Percentiles rank a stretch among this genome's conserved stretches.
Conservation (phyloP, 2,329 filamentous ascomycete genomes). For the Trichoderma breve region DNA sequence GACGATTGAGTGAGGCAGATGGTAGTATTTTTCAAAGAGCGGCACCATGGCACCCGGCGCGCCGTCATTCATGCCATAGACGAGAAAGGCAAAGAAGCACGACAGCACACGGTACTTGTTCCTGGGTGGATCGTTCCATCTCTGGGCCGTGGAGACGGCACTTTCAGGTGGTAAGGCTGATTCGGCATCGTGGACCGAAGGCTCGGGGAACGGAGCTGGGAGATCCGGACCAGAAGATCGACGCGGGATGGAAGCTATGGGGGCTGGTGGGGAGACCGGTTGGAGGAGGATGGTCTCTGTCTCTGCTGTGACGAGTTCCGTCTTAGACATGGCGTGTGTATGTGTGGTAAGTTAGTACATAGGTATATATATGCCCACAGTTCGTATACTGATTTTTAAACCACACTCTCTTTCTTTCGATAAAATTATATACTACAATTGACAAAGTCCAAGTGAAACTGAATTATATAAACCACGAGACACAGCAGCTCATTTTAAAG, state of each 20-base stretch:
- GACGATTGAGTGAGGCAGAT: constrained; percentile 41
- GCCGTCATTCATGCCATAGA: constrained; percentile 19
- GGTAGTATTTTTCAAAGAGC: constrained; percentile 35
- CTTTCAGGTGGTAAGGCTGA: constrained; percentile 6
- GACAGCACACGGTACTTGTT: constrained; percentile 15
- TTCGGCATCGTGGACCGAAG: constrained; percentile 10
- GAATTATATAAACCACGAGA: neutral
- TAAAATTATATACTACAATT: neutral
- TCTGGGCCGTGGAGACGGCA: constrained; percentile 10
- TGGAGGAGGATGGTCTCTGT: constrained; percentile 10
- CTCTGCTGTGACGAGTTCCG: neutral
- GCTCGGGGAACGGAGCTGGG: neutral
- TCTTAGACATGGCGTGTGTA: neutral
- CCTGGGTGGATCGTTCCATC: constrained; percentile 18
- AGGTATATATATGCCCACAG: neutral
- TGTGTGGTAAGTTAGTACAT: neutral
- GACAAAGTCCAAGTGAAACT: neutral
- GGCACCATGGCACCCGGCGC: constrained; percentile 17
- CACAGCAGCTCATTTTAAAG: neutral
- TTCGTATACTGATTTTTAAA: neutral
- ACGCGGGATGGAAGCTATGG: constrained; percentile 7
- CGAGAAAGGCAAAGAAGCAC: constrained; percentile 16
- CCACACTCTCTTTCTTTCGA: neutral
- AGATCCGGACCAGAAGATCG: neutral
- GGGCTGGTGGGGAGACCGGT: neutral